Conservation (phyloP, 2,329 filamentous ascomycete genomes). For the Aotearoamyces nothofagi region DNA sequence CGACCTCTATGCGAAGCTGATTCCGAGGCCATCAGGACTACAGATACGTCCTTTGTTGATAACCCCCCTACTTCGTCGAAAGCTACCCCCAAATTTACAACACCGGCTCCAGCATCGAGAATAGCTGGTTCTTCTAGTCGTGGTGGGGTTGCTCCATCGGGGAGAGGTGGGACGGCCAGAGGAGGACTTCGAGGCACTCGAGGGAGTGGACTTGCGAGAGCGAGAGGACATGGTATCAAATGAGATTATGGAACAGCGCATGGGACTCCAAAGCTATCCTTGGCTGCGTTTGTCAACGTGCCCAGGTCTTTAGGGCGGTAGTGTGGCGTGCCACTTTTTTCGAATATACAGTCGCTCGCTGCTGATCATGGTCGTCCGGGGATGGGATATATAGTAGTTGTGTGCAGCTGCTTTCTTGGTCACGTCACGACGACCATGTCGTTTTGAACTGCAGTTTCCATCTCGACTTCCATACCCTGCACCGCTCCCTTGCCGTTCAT, state of each 20-base stretch:
- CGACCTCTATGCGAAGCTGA: slow-evolving; percentile 1
- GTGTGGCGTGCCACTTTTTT: no score
- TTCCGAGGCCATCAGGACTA: slow-evolving; percentile 48
- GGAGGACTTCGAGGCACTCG: slow-evolving; percentile 17
- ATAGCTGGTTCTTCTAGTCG: slow-evolving; percentile 10
- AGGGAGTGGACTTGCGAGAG: slow-evolving; percentile 20
- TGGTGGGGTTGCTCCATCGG: slow-evolving; percentile 12
- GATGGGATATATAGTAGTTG: no score
- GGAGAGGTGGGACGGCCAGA: slow-evolving; percentile 16
- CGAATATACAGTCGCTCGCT: no score
- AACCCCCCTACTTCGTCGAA: slow-evolving; percentile 51
- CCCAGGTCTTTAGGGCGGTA: no score
- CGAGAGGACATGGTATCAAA: slow-evolving; percentile 13
- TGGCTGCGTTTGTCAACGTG: no score
- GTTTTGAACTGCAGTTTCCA: slow-evolving; percentile 15
- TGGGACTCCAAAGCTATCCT: no score
- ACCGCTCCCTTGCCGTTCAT: slow-evolving; percentile 18
- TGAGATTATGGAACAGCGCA: slow-evolving; percentile 2
- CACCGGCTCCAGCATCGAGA: slow-evolving; percentile 16
- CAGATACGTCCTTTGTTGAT: slow-evolving; percentile 81
- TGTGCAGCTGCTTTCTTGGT: no score
- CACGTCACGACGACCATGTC: no score
- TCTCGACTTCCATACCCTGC: slow-evolving; percentile 26
- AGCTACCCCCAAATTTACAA: slow-evolving; percentile 25
- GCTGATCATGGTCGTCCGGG: no score